A percentile compares a stretch with the other conserved stretches of the same genome.
Evolutionary conservation across 2,329 filamentous ascomycete genomes (phyloP).

Genomic region (Penicillium sp.): DNA sequence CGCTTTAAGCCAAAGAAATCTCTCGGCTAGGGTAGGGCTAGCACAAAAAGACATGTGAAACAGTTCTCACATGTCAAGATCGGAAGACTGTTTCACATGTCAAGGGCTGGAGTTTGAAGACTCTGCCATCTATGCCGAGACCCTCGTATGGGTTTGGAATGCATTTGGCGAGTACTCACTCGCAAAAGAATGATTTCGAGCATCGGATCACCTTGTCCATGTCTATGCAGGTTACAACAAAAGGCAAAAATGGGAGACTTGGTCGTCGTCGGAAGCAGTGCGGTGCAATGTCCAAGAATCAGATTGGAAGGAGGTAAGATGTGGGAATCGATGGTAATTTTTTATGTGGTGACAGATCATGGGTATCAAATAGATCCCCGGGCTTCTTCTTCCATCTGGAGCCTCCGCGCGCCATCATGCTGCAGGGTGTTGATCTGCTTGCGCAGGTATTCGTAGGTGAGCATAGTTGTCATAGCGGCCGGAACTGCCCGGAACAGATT

Average conservation of each 20-base stretch:
- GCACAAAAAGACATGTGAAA: slow-evolving; percentile 7
- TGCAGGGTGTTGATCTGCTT: slow-evolving; percentile 55
- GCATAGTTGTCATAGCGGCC: slow-evolving; percentile 93
- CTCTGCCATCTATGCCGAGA: slow-evolving; percentile 21
- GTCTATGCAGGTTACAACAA: slow-evolving; percentile 21
- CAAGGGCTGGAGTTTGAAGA: slow-evolving; percentile 10
- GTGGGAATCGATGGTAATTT: background rate
- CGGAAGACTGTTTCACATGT: slow-evolving; percentile 17
- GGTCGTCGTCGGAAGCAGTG: slow-evolving; percentile 1
- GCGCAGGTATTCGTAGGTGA: slow-evolving; percentile 84
- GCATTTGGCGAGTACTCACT: slow-evolving; percentile 14
- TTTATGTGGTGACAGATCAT: slow-evolving; percentile 5
- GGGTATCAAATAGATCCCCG: slow-evolving; percentile 23
- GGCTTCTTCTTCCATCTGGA: slow-evolving; percentile 21
- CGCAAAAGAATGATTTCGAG: slow-evolving; percentile 17
- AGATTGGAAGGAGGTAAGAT: background rate
- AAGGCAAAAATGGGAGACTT: background rate
- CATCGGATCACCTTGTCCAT: slow-evolving; percentile 4
- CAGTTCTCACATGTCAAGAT: too few relatives aligned
- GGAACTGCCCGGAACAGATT: slow-evolving; percentile 97
- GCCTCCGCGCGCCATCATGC: slow-evolving; percentile 48
- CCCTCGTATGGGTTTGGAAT: slow-evolving; percentile 12
- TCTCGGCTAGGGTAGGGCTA: background rate
- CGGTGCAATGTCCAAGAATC: background rate
- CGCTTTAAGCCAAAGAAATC: background rate